Base-by-base conservation (phyloP, 345 rosid species). In the Noccaea caerulescens region DNA sequence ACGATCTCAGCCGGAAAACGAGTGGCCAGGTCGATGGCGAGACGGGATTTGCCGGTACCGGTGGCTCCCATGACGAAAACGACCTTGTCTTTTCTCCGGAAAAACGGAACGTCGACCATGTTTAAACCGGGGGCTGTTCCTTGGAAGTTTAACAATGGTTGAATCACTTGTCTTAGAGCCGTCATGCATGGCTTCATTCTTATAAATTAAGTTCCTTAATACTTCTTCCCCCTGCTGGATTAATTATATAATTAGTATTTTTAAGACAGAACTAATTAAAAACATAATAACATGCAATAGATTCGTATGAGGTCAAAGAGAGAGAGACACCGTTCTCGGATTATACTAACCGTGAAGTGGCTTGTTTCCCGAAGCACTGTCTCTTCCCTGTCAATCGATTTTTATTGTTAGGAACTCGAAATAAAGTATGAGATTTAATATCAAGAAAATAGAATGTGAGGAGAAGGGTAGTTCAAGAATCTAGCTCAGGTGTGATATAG, bases 21-120 rank as follows among this genome's bases (percentile, higher is more conserved):
- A 18, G 87, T 79, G 33, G 98, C 98, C 0, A 93, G 59, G 53
- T 93, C 98, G 66, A 93, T 88, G 12, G 98, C 97, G 0, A 93
- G 81, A 3, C 91, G 80, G 10, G 97, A 88, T 52, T 93, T 93
- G 0, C 98, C 97, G 3, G 96, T 87, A 30, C 94, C 97, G 2
- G 98, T 93, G n/a, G 96, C 91, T 0, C 97, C 97, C 72, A 93
- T 81, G 7, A 93, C 88, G 68, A 88, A 87, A 8, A 87, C 80
- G 0, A 88, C 87, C 80, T 89, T 91, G n/a, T 87, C 88, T 81
- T 88, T 88, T 37, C 84, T 78, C 32, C 79, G 84, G 58, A 84
- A 86, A 65, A 82, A 86, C 0, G 80, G 77, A 8, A 80, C 79
- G 58, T 77, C 80, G 52, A 77, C 69, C 75, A 76, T 76, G 33